Conservation (phyloP, 2,329 filamentous ascomycete genomes). For the Tolypocladium pustulatum region DNA sequence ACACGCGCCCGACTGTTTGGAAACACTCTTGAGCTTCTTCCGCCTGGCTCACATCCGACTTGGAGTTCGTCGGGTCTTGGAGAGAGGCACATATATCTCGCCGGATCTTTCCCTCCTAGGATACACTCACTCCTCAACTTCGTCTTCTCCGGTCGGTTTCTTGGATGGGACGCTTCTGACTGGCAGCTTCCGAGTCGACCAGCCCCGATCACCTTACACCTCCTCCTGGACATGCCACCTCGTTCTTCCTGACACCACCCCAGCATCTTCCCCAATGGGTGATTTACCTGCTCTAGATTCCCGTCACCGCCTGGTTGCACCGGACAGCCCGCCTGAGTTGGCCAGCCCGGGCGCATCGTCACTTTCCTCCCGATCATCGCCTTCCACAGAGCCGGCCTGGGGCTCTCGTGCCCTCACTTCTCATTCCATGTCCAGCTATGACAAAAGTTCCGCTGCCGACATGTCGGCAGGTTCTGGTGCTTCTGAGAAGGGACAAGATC, state of each 20-base stretch:
- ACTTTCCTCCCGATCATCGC: conserved; percentile 32
- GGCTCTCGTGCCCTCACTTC: conserved; percentile 28
- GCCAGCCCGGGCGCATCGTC: conserved; percentile 40
- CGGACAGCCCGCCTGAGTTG: conserved; percentile 44
- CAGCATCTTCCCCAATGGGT: conserved; percentile 38
- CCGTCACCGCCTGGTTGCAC: conserved; percentile 37
- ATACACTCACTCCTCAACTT: not conserved
- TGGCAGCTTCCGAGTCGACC: not conserved
- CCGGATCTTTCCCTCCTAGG: not conserved
- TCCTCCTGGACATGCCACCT: conserved; percentile 5
- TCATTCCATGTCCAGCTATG: conserved; percentile 50
- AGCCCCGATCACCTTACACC: not conserved
- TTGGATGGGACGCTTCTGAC: not conserved
- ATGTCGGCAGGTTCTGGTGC: conserved; percentile 29
- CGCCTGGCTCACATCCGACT: not conserved
- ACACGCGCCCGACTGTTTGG: not conserved
- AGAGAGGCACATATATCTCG: not conserved
- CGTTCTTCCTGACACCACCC: not conserved
- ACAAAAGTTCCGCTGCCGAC: conserved; percentile 31
- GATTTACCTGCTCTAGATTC: conserved; percentile 39
- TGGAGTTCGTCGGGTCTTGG: not conserved
- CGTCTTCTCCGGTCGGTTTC: not conserved
- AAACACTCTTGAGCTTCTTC: not conserved
- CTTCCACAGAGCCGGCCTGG: conserved; percentile 34
- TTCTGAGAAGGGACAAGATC: conserved; percentile 22